phyloP scores from a whole-genome alignment of 495 filamentous ascomycete species.

The Penicillium cataractarum region DNA sequence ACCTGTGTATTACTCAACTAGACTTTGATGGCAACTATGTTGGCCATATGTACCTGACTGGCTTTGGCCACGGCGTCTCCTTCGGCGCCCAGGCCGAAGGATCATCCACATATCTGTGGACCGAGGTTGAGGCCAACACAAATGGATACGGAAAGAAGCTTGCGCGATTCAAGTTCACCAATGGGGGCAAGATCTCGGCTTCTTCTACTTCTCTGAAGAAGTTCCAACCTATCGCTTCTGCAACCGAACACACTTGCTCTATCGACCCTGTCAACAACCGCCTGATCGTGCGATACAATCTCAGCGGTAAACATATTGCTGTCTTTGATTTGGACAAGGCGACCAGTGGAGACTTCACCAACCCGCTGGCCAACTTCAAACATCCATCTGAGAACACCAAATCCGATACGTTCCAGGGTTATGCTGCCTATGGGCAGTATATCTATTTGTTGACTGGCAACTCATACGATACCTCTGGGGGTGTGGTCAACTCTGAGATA shows the following conservation, averaged over 20 bases:
- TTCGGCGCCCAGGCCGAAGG: conserved; percentile 24
- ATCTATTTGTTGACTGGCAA: conserved; percentile 22
- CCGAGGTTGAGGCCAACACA: conserved; percentile 22
- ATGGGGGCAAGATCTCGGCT: conserved; percentile 13
- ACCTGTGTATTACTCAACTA: conserved; percentile 28
- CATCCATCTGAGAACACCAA: conserved; percentile 7
- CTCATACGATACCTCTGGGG: conserved; percentile 14
- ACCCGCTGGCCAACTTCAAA: conserved; percentile 17
- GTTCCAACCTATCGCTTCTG: conserved; percentile 4
- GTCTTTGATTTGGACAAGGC: conserved; percentile 22
- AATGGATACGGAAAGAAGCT: conserved; percentile 27
- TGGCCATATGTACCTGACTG: conserved; percentile 22
- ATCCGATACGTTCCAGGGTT: conserved; percentile 18
- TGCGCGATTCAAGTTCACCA: conserved; percentile 24
- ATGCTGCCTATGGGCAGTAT: conserved; percentile 20
- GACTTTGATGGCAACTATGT: conserved; percentile 26
- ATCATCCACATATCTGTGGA: conserved; percentile 23
- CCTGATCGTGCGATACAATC: conserved; percentile 18
- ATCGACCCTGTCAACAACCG: conserved; percentile 23
- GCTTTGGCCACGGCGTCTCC: conserved; percentile 26
- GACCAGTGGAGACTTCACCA: conserved; percentile 19
- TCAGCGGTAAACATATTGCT: conserved; percentile 15
- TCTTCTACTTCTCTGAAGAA: neutral
- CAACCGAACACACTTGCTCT: conserved; percentile 20
- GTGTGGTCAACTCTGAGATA: conserved; percentile 60